Percentiles rank a stretch among this genome's conserved stretches.
These are phyloP conservation scores for Trametes coccinea DNA, from an alignment of 768 basidiomycete species.

Conservation along the genomic window DNA sequence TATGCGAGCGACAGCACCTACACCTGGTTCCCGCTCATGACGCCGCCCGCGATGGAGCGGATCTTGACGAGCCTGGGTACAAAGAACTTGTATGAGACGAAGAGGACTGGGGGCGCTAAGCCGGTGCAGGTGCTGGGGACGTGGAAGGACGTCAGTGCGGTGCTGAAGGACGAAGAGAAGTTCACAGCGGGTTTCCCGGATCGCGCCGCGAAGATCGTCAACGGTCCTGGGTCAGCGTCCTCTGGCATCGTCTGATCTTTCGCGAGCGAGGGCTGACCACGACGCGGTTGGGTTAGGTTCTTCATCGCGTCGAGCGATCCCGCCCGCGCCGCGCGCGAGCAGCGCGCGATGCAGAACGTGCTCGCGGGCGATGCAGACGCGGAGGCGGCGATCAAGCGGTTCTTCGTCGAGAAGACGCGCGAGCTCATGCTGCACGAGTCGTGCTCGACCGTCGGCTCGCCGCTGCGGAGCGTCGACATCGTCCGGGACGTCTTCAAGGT, in stretches of 20 bases:
- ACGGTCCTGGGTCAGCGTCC: conserved; percentile 55
- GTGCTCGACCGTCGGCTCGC: conserved; percentile 56
- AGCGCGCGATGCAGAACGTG: conserved; percentile 46
- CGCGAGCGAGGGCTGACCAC: neutral
- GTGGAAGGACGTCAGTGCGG: conserved; percentile 53
- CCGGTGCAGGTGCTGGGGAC: conserved; percentile 39
- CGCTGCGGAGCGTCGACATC: conserved; percentile 59
- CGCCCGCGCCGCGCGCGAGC: conserved; percentile 43
- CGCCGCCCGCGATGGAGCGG: conserved; percentile 64
- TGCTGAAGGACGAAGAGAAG: conserved; percentile 46
- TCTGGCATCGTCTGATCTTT: too few species aligned
- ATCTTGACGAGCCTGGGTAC: conserved; percentile 58
- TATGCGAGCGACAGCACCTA: conserved; percentile 71
- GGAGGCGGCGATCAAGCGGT: conserved; percentile 52
- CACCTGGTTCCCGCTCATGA: conserved; percentile 89
- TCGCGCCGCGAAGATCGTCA: conserved; percentile 53
- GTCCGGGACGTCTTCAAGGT: conserved; percentile 66
- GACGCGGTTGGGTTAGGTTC: conserved; percentile 47
- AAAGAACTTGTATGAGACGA: conserved; percentile 53
- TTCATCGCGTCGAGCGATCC: conserved; percentile 54
- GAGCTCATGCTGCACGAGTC: conserved; percentile 56
- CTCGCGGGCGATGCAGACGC: conserved; percentile 50
- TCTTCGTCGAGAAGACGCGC: conserved; percentile 66
- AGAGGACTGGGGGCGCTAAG: conserved; percentile 43
- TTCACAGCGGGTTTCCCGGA: conserved; percentile 53